Conservation (phyloP, 169 alveolate species). For the Miamiensis avidus region DNA sequence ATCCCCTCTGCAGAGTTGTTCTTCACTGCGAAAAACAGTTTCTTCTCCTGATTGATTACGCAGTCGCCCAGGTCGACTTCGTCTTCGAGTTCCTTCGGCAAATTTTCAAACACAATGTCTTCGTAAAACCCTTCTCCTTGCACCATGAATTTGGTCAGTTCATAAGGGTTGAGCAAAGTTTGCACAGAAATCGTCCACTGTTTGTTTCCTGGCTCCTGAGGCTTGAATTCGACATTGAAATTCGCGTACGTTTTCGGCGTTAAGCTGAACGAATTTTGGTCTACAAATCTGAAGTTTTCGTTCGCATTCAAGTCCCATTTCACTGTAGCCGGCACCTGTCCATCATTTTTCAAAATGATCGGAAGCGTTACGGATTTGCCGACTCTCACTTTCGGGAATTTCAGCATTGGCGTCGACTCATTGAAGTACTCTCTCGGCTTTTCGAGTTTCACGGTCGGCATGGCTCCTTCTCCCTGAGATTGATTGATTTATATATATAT, state of each 20-base stretch:
- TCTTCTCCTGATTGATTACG: constrained; percentile 76
- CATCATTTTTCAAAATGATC: constrained; percentile 82
- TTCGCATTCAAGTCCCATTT: constrained; percentile 76
- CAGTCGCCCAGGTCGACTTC: constrained; percentile 89
- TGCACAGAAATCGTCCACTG: constrained; percentile 59
- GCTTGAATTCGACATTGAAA: constrained; percentile 77
- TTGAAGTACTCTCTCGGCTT: constrained; percentile 76
- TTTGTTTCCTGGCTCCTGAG: constrained; percentile 68
- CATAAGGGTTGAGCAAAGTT: constrained; percentile 87
- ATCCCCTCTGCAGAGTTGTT: constrained; percentile 85
- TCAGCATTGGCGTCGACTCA: constrained; percentile 82
- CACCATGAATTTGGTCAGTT: constrained; percentile 72
- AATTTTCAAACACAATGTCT: constrained; percentile 79
- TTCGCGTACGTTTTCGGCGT: constrained; percentile 81
- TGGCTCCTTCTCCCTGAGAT: constrained; percentile 91
- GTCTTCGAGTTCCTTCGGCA: constrained; percentile 77
- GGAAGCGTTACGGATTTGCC: constrained; percentile 66
- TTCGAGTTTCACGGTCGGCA: constrained; percentile 87
- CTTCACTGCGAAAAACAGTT: constrained; percentile 64
- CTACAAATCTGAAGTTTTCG: constrained; percentile 80
- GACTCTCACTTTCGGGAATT: constrained; percentile 78
- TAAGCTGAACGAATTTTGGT: constrained; percentile 72
- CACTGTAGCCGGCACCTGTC: constrained; percentile 86
- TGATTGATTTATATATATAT: too few relatives aligned
- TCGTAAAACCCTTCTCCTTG: constrained; percentile 87